These are phyloP conservation scores for Calocybe indica DNA, from an alignment of 768 basidiomycete species.

Conservation along the genomic window DNA sequence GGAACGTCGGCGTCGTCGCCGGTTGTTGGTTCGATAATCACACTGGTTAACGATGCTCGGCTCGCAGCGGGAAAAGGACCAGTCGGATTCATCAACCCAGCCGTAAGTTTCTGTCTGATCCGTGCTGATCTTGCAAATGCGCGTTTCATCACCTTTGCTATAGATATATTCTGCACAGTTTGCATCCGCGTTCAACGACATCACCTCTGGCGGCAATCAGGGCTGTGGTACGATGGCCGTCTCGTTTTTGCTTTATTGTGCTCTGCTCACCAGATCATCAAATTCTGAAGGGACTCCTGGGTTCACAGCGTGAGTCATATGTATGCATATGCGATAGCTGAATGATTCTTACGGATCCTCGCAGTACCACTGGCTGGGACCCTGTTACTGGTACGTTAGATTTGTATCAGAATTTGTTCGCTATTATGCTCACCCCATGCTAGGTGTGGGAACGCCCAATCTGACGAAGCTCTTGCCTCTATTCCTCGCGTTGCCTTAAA, in stretches of 20 bases:
- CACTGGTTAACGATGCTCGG: slow-evolving; percentile 33
- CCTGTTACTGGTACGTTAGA: slow-evolving; percentile 30
- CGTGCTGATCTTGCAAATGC: background rate
- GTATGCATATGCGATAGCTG: background rate
- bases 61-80: slow-evolving; percentile 28
- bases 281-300: slow-evolving; percentile 8
- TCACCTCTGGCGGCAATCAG: slow-evolving; percentile 35
- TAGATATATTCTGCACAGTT: slow-evolving; percentile 26
- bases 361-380: slow-evolving; percentile 34
- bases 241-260: too few relatives aligned
- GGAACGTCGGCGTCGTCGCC: slow-evolving; percentile 49
- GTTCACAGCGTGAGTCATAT: slow-evolving; percentile 25
- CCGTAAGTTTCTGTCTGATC: slow-evolving; percentile 16
- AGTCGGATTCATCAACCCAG: slow-evolving; percentile 39
- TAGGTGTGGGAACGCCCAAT: slow-evolving; percentile 39
- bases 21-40: slow-evolving; percentile 28
- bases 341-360: slow-evolving; percentile 1
- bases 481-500: slow-evolving; percentile 29
- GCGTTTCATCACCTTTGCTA: background rate
- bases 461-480: slow-evolving; percentile 25
- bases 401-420: background rate
- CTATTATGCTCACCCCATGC: background rate
- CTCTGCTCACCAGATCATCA: too few relatives aligned
- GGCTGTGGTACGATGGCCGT: slow-evolving; percentile 28
- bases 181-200: slow-evolving; percentile 31